These are phyloP conservation scores for Yamadazyma pseudoaaseri DNA, from an alignment of 1,139 yeast species.

Conservation along the genomic window DNA sequence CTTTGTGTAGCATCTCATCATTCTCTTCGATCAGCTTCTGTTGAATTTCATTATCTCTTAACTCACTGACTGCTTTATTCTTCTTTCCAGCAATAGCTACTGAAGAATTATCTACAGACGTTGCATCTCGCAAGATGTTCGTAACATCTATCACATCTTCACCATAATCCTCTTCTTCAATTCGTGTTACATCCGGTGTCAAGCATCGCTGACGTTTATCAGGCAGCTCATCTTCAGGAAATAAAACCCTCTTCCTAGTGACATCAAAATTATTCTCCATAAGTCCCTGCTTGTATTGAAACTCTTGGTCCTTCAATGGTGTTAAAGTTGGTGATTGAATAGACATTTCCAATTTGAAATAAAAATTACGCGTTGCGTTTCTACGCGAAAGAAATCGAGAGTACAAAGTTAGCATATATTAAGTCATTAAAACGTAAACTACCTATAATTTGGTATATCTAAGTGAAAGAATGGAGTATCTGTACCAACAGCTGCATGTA, in stretches of 20 bases:
- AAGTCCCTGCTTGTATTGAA: too few species aligned
- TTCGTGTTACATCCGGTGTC: slow-evolving; percentile 8
- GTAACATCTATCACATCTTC: too few species aligned
- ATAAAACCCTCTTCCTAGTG: neutral
- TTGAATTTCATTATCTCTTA: too few species aligned
- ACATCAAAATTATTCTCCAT: too few species aligned
- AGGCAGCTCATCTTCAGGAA: slow-evolving; percentile 4
- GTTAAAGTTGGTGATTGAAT: slow-evolving; percentile 8
- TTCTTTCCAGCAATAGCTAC: too few species aligned
- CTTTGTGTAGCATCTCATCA: too few species aligned
- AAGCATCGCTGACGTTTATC: slow-evolving; percentile 7
- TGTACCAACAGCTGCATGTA: slow-evolving; percentile 64
- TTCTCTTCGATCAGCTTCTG: slow-evolving; percentile 14
- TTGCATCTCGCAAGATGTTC: too few species aligned
- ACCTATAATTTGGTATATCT: slow-evolving; percentile 70
- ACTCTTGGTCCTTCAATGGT: slow-evolving; percentile 3
- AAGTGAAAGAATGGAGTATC: slow-evolving; percentile 84
- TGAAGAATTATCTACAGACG: too few species aligned
- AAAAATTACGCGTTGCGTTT: slow-evolving; percentile 1
- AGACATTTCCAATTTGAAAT: slow-evolving; percentile 1
- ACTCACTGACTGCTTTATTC: too few species aligned
- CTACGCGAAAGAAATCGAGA: neutral
- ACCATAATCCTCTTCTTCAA: slow-evolving; percentile 12
- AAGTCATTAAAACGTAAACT: slow-evolving; percentile 1
- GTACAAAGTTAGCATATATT: neutral